Evolutionary conservation across 1,284 basidiomycete genomes (phyloP).

Genomic region (Naganishia sp.): DNA sequence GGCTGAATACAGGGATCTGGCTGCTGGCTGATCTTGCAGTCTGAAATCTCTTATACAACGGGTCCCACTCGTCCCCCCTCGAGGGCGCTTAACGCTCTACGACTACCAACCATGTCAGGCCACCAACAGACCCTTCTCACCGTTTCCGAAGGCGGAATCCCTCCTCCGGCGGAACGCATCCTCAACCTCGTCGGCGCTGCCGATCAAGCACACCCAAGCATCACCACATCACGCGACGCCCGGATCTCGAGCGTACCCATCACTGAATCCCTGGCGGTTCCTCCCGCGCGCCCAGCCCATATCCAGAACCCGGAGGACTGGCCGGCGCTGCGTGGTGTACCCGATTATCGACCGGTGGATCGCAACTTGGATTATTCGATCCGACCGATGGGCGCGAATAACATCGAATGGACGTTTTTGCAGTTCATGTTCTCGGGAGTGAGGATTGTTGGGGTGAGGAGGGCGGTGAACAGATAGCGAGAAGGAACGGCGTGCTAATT

Average conservation of each 20-base stretch:
- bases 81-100: too few species aligned
- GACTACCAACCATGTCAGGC: constrained; percentile 12
- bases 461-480: not conserved
- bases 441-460: constrained; percentile 24
- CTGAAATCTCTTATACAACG: too few species aligned
- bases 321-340: constrained; percentile 21
- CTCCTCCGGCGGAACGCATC: constrained; percentile 9
- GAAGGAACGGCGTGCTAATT: not conserved
- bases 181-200: constrained; percentile 29
- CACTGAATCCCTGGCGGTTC: constrained; percentile 24
- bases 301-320: constrained; percentile 13
- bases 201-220: constrained; percentile 9
- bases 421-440: constrained; percentile 32
- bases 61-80: too few species aligned
- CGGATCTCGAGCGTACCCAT: constrained; percentile 25
- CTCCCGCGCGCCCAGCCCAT: not conserved
- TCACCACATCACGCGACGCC: constrained; percentile 5
- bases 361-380: constrained; percentile 5
- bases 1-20: too few species aligned
- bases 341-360: constrained; percentile 17
- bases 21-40: too few species aligned
- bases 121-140: constrained; percentile 28
- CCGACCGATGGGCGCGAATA: constrained; percentile 29
- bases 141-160: constrained; percentile 30
- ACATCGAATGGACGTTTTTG: constrained; percentile 30